Conservation (phyloP, 2,329 filamentous ascomycete species). For the Phaeosphaeriaceae sp. region DNA sequence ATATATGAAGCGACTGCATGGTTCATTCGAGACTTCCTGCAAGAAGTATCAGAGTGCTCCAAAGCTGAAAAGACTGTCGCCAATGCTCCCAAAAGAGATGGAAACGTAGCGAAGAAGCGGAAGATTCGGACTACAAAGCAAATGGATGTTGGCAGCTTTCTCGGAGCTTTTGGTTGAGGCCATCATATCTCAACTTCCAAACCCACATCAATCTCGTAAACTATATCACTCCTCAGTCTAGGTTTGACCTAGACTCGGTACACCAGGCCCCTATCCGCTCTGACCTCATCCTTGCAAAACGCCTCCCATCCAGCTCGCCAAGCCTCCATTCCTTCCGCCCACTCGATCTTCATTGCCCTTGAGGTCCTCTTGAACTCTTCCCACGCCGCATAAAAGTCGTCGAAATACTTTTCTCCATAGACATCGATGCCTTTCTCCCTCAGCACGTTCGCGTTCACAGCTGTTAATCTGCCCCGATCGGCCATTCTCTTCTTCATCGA, state of each 20-base stretch:
- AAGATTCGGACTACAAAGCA: constrained; percentile 27
- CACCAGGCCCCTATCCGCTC: constrained; percentile 24
- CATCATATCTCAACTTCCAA: not conserved
- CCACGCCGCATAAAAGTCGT: constrained; percentile 17
- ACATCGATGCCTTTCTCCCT: constrained; percentile 30
- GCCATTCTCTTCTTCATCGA: constrained; percentile 5
- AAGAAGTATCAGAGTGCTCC: not conserved
- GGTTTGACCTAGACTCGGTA: constrained; percentile 4
- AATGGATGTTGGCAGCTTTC: constrained; percentile 28
- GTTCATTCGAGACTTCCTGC: constrained; percentile 12
- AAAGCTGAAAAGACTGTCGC: not conserved
- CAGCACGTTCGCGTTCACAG: constrained; percentile 28
- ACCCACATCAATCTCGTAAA: not conserved
- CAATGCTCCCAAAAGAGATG: not conserved
- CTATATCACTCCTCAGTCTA: not conserved
- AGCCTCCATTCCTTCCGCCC: constrained; percentile 28
- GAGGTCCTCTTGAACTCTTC: constrained; percentile 23
- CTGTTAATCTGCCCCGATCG: constrained; percentile 1
- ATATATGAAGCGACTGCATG: constrained; percentile 7
- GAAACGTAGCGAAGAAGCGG: constrained; percentile 22
- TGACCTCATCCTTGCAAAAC: constrained; percentile 28
- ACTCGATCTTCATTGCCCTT: constrained; percentile 20
- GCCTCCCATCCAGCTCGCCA: constrained; percentile 33
- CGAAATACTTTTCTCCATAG: constrained; percentile 24
- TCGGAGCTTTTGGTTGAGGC: constrained; percentile 24